Base-by-base conservation (phyloP, 257 asterid genomes). In the Solanum bulbocastanum region DNA sequence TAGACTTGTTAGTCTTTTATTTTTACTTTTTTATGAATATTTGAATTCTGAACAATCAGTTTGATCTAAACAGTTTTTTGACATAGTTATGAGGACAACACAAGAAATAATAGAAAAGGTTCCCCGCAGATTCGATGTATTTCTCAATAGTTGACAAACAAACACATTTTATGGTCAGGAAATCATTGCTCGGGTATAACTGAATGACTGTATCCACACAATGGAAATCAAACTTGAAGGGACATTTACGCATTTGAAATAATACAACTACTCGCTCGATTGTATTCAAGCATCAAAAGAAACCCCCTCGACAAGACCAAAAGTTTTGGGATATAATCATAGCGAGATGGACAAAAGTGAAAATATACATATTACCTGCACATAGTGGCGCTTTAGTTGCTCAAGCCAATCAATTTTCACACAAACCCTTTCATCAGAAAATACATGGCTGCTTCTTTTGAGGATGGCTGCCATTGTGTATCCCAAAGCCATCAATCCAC, bases 401-500 rank as follows among this genome's bases (percentile, higher is more conserved):
- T 94, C 99, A 42, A 97, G 95, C 98, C 95, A 94, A 89, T 97
- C 99, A 86, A 97, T 90, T 92, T 97, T 97, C 88, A 96, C 97
- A 73, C 96, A 96, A 90, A 94, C 98, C 90, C 93, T 94, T 82
- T 97, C 99, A 66, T 96, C 95, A 79, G 88, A 87, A 89, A 97
- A 94, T 7, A 96, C 91, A 87, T 95, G 99, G 94, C 99, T 95
- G 88, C 89, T 97, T 96, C 99, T 90, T 91, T 96, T 97, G 88
- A 97, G 98, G 88, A 97, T 97, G 87, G 99, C 92, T 42, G 98
- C 99, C 90, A 97, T 97, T 83, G 99, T 96, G 91, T 97, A 97
- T 87, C 99, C 99, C 94, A 97, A 90, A 73, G 99, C 99, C 99
- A 97, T 97, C 87, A 97, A 89, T 68, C 99, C 99, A 87, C 99